These are phyloP conservation scores for Endothia cerciana DNA, from an alignment of 2,329 filamentous ascomycete species.

Conservation along the genomic window DNA sequence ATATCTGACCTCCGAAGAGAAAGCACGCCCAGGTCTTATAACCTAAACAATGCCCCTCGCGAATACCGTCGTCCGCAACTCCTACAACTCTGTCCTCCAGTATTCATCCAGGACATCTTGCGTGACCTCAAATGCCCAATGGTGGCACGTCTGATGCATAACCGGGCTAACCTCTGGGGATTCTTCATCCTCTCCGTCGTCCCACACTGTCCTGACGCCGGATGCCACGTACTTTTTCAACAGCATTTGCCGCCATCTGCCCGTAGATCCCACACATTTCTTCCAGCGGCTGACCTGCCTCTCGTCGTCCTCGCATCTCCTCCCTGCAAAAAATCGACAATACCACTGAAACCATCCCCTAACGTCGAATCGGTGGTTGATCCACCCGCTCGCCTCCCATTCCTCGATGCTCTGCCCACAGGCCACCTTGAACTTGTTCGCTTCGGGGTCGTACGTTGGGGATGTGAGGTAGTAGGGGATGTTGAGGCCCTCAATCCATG, in stretches of 20 bases:
- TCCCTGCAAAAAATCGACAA: conserved; percentile 53
- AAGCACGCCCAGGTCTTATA: neutral
- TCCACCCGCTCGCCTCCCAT: conserved; percentile 60
- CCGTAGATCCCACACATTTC: conserved; percentile 55
- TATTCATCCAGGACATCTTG: conserved; percentile 53
- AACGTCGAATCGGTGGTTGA: conserved; percentile 55
- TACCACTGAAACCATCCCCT: conserved; percentile 64
- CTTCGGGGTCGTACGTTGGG: conserved; percentile 47
- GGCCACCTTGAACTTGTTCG: conserved; percentile 57
- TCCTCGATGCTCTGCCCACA: conserved; percentile 59
- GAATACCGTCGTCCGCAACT: too few relatives aligned
- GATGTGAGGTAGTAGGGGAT: conserved; percentile 44
- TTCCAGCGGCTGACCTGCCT: conserved; percentile 56
- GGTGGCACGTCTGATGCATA: conserved; percentile 60
- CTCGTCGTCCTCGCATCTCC: conserved; percentile 55
- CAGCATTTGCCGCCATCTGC: conserved; percentile 53
- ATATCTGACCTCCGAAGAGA: neutral
- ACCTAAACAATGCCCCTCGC: too few relatives aligned
- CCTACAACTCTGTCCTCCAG: conserved; percentile 40
- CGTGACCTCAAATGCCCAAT: conserved; percentile 58
- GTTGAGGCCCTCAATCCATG: conserved; percentile 48
- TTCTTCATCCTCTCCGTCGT: conserved; percentile 50
- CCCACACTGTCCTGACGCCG: conserved; percentile 46
- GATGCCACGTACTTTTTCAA: conserved; percentile 54
- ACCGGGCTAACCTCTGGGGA: conserved; percentile 54